phyloP scores from a whole-genome alignment of 345 rosid species.

The Xanthoceras sorbifolium region DNA sequence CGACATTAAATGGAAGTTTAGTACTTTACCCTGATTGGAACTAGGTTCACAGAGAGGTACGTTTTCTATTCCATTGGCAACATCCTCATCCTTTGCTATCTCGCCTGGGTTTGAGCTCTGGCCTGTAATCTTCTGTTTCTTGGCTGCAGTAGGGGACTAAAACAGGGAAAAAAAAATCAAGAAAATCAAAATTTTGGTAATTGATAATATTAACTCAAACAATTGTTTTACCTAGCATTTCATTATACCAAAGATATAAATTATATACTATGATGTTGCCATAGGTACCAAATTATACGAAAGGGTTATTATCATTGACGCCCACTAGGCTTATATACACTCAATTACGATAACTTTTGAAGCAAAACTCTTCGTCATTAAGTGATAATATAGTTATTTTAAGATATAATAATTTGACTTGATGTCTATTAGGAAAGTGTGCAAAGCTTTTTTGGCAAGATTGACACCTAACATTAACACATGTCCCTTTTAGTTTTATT shows the following conservation, averaged over 20 bases:
- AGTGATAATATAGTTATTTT: not conserved
- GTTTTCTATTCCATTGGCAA: constrained; percentile 29
- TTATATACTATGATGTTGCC: not conserved
- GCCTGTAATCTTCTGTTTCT: constrained; percentile 34
- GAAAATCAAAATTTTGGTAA: constrained; percentile 5
- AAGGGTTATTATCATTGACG: not conserved
- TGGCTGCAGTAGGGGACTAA: constrained; percentile 35
- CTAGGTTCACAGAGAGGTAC: constrained; percentile 4
- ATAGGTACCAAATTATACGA: not conserved
- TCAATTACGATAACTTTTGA: not conserved
- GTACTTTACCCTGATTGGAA: constrained; percentile 23
- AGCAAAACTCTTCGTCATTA: not conserved
- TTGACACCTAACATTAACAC: not conserved
- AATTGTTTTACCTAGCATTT: not conserved
- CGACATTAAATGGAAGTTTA: constrained; percentile 12
- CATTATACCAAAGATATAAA: not conserved
- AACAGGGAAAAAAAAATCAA: not conserved
- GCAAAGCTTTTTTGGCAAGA: not conserved
- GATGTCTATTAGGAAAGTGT: not conserved
- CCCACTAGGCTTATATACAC: not conserved
- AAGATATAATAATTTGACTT: not conserved
- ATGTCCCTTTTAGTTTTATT: not conserved
- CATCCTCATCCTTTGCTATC: constrained; percentile 28
- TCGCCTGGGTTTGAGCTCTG: constrained; percentile 28
- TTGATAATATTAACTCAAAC: not conserved